Evolutionary conservation across 1,284 basidiomycete genomes (phyloP).

Genomic region (Boletellus sp.): DNA sequence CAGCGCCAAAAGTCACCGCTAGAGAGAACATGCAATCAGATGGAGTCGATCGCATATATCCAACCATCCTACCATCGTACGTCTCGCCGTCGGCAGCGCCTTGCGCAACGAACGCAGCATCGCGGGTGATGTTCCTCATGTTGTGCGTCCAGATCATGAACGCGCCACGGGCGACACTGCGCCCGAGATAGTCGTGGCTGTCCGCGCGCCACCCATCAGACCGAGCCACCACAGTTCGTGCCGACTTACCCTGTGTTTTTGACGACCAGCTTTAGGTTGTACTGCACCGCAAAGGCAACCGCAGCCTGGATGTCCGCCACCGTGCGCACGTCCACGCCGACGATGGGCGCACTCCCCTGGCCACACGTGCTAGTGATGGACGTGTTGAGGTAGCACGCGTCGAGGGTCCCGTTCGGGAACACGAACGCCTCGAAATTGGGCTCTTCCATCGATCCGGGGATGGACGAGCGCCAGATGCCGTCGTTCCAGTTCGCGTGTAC

Average conservation of each 20-base stretch:
- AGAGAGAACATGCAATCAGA: not conserved
- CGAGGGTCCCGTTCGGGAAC: constrained; percentile 39
- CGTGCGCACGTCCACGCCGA: constrained; percentile 28
- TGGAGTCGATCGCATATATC: not conserved
- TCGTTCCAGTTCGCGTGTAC: constrained; percentile 30
- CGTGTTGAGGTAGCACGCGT: constrained; percentile 24
- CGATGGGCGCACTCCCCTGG: constrained; percentile 17
- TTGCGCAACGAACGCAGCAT: constrained; percentile 31
- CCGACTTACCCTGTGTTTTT: constrained; percentile 45
- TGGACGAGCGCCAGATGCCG: constrained; percentile 38
- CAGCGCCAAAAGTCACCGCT: constrained; percentile 42
- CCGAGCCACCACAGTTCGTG: not conserved
- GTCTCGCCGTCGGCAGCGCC: constrained; percentile 21
- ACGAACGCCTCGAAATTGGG: not conserved
- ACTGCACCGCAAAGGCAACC: constrained; percentile 25
- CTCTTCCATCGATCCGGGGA: constrained; percentile 42
- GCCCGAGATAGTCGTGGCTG: constrained; percentile 29
- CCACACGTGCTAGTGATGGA: constrained; percentile 9
- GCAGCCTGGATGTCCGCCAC: constrained; percentile 39
- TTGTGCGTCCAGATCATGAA: constrained; percentile 41
- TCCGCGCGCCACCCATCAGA: not conserved
- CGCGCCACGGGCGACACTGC: constrained; percentile 35
- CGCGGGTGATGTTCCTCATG: constrained; percentile 26
- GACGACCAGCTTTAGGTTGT: constrained; percentile 44
- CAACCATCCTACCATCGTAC: constrained; percentile 10